These are phyloP conservation scores for Annona cherimola DNA, from an alignment of 164 flowering plant species.

Conservation along the genomic window DNA sequence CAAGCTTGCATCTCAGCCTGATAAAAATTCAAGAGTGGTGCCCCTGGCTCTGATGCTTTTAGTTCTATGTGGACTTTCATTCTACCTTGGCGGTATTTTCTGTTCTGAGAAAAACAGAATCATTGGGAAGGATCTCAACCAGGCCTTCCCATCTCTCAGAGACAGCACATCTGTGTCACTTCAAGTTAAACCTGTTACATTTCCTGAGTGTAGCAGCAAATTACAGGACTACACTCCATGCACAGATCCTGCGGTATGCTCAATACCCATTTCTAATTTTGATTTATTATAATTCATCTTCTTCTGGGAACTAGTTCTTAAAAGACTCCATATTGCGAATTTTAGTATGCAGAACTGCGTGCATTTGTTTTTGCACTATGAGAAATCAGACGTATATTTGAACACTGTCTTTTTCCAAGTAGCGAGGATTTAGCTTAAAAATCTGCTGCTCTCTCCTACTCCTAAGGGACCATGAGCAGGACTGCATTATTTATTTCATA, in stretches of 20 bases:
- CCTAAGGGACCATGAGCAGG: not conserved
- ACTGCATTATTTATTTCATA: not conserved
- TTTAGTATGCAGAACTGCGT: not conserved
- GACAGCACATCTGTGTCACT: constrained; percentile 35
- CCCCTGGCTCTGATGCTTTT: constrained; percentile 57
- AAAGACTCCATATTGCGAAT: not conserved
- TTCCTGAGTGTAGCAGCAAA: constrained; percentile 67
- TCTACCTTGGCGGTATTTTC: constrained; percentile 89
- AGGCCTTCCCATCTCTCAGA: constrained; percentile 29
- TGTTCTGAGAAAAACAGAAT: constrained; percentile 50
- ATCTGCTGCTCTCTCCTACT: not conserved
- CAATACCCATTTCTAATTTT: not conserved
- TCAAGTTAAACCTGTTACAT: constrained; percentile 45
- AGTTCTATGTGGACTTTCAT: constrained; percentile 82
- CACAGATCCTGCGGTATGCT: constrained; percentile 90
- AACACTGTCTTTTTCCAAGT: not conserved
- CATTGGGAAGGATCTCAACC: constrained; percentile 20
- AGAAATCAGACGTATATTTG: not conserved
- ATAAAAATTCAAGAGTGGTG: constrained; percentile 50
- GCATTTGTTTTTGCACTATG: not conserved
- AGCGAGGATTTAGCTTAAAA: no score
- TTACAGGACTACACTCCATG: constrained; percentile 97
- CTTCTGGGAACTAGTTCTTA: no score
- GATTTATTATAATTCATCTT: no score
- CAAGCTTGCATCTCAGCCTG: constrained; percentile 46